phyloP scores from a whole-genome alignment of 192 early-diverging fungal species.

The Backusella australiensis region DNA sequence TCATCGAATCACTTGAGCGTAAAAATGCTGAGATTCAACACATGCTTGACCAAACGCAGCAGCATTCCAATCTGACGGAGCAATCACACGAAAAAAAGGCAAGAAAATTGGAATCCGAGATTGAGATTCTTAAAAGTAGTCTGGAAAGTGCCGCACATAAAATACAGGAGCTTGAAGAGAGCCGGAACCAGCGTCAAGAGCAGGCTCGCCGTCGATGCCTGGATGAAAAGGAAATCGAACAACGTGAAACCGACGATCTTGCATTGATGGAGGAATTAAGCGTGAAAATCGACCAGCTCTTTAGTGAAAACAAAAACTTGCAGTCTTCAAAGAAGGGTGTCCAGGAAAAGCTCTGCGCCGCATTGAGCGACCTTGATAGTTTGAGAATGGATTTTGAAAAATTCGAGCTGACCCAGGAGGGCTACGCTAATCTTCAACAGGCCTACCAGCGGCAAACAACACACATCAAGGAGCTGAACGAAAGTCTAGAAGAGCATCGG shows the following conservation, averaged over 20 bases:
- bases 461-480: constrained; percentile 33
- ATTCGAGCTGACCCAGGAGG: constrained; percentile 20
- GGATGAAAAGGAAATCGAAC: neutral
- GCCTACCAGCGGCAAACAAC: constrained; percentile 28
- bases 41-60: constrained; percentile 18
- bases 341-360: constrained; percentile 6
- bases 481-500: constrained; percentile 40
- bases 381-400: constrained; percentile 17
- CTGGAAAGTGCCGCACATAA: constrained; percentile 28
- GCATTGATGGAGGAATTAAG: constrained; percentile 7
- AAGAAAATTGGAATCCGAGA: constrained; percentile 26
- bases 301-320: constrained; percentile 12
- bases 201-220: neutral
- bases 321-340: constrained; percentile 6
- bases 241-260: constrained; percentile 14
- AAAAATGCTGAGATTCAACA: constrained; percentile 30
- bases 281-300: neutral
- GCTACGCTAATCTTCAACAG: constrained; percentile 28
- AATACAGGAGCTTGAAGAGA: constrained; percentile 33
- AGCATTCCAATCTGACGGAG: constrained; percentile 12
- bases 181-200: constrained; percentile 6
- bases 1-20: constrained; percentile 27
- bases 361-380: neutral
- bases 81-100: constrained; percentile 17
- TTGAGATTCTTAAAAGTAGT: constrained; percentile 11